phyloP scores from a whole-genome alignment of 495 filamentous ascomycete species.

The Cairneyella variabilis region DNA sequence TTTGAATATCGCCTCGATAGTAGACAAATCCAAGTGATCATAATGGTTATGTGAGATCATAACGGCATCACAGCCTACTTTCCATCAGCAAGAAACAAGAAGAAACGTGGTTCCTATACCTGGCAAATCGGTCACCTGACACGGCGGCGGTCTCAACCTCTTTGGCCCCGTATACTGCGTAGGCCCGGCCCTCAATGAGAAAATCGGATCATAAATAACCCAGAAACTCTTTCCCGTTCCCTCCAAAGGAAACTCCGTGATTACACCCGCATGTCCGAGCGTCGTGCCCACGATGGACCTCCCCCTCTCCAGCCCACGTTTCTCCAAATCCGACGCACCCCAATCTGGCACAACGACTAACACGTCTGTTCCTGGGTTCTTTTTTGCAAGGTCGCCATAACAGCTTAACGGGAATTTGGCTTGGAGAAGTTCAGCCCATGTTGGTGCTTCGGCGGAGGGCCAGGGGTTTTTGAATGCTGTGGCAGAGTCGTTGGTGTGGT shows the following conservation, averaged over 20 bases:
- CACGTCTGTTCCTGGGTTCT: constrained; percentile 10
- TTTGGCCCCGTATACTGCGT: constrained; percentile 42
- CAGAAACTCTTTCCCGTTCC: constrained; percentile 8
- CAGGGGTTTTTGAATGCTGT: constrained; percentile 51
- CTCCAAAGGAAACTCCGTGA: constrained; percentile 36
- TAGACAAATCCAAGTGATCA: constrained; percentile 81
- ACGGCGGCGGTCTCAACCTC: constrained; percentile 47
- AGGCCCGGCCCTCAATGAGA: constrained; percentile 45
- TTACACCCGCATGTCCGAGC: constrained; percentile 49
- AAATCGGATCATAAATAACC: constrained; percentile 51
- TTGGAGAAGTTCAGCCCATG: constrained; percentile 24
- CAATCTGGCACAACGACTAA: constrained; percentile 17
- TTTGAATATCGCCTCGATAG: constrained; percentile 63
- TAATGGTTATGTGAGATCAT: constrained; percentile 95
- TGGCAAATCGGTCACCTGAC: constrained; percentile 41
- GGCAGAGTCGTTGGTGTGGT: constrained; percentile 19
- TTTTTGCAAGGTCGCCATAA: constrained; percentile 10
- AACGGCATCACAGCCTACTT: not conserved
- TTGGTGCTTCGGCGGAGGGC: constrained; percentile 40
- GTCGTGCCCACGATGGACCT: constrained; percentile 34
- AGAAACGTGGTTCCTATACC: constrained; percentile 11
- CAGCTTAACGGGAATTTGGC: constrained; percentile 9
- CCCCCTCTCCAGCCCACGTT: not conserved
- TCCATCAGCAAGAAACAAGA: not conserved
- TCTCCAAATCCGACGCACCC: constrained; percentile 6